Base-by-base conservation (phyloP, 805 yeast species). In the Saturnispora bothae region DNA sequence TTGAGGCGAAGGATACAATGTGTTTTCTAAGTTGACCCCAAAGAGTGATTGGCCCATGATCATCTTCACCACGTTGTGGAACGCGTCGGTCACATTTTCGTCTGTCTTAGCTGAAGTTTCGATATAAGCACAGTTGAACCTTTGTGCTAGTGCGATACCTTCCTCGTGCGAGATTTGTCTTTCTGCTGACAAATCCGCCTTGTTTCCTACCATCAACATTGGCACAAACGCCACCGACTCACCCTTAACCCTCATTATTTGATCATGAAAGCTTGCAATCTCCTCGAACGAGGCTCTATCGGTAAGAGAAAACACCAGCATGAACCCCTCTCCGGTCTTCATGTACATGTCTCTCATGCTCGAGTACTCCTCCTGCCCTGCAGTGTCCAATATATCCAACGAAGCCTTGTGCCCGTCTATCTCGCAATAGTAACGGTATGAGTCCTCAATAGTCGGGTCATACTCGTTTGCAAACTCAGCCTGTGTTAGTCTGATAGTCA, bases 361-460 rank as follows among this genome's bases (percentile, higher is more conserved):
- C 39, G 85, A 75, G 59, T 88, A 88, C 61, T 88, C 96, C 60
- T 89, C 97, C 66, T 88, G 96, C 30, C 98, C 98, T 2, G 98
- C 98, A 16, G 98, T 92, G 60, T 92, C 98, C 53, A 92, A 71
- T 30, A 92, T 86, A 59, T 92, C 98, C 45, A 82, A 62, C 18
- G 83, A 68, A 1, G 83, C 78, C 27, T 76, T 81, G 54, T 79
- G 83, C 42, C 74, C 76, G 56, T 88, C 95, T 28, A 92, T 76
- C 20, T 73, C 76, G 52, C 92, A 82, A 52, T 83, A 89, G 56
- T 92, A 92, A 49, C 96, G 72, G 59, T 82, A 83, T 1, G 88
- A 78, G 53, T 82, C 92, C 62, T 92, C 98, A 54, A 92, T 92
- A 9, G 98, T 92, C 8, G 98, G 98, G 62, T 92, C 98, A 54